These are phyloP conservation scores for Arabidopsis suecica DNA, from an alignment of 345 rosid species.

Conservation along the genomic window DNA sequence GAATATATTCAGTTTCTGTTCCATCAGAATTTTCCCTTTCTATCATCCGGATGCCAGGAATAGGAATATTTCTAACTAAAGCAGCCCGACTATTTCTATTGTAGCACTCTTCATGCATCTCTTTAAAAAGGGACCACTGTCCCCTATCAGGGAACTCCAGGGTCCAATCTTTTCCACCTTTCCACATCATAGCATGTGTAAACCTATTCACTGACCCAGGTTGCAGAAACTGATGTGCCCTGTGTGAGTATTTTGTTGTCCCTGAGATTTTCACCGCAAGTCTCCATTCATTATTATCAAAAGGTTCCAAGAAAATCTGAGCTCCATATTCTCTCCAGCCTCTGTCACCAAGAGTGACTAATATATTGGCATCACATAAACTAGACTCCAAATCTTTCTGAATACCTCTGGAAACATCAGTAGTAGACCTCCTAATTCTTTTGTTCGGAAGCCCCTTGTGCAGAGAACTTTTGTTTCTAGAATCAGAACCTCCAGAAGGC, in stretches of 20 bases:
- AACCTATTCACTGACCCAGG: slow-evolving; percentile 91
- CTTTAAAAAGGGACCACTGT: slow-evolving; percentile 93
- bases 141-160: slow-evolving; percentile 90
- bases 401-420: slow-evolving; percentile 58
- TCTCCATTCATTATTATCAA: slow-evolving; percentile 90
- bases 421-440: slow-evolving; percentile 75
- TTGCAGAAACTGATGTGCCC: slow-evolving; percentile 95
- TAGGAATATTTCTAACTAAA: slow-evolving; percentile 85
- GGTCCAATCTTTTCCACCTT: slow-evolving; percentile 96
- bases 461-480: slow-evolving; percentile 58
- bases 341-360: slow-evolving; percentile 74
- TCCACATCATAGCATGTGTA: slow-evolving; percentile 99
- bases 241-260: slow-evolving; percentile 66
- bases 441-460: slow-evolving; percentile 69
- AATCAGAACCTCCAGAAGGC: slow-evolving; percentile 74
- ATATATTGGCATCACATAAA: slow-evolving; percentile 78
- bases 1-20: slow-evolving; percentile 55
- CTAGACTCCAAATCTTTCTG: slow-evolving; percentile 65
- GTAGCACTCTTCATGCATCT: slow-evolving; percentile 98
- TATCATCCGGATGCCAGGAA: slow-evolving; percentile 81
- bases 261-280: slow-evolving; percentile 83
- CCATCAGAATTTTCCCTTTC: slow-evolving; percentile 67
- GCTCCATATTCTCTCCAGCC: slow-evolving; percentile 95
- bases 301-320: slow-evolving; percentile 71
- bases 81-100: slow-evolving; percentile 85